Base-by-base conservation (phyloP, 371 early-diverging fungal species). In the Thermomucor indicae-seudaticae region DNA sequence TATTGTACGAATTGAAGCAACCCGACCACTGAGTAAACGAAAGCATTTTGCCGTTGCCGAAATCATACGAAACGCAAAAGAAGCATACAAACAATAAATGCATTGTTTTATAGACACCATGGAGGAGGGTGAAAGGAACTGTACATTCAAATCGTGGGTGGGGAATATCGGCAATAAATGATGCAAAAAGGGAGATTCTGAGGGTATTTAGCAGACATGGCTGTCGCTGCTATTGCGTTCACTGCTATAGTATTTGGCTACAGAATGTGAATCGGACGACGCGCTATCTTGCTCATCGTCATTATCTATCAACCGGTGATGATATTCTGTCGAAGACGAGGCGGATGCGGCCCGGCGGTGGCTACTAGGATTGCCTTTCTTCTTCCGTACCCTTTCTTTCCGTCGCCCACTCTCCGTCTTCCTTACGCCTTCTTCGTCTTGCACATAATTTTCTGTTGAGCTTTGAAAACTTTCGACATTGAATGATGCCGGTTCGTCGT, bases 21-120 rank as follows among this genome's bases (percentile, higher is more conserved):
- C 92, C 78, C 72, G 85, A 57, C 93, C 93, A 43, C 53, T 94
- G 47, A 91, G 92, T 78, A 90, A 87, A 67, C 79, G 68, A 70
- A 96, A 96, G 76, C 80, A 83, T 53, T 96, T 94, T 63, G 77
- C 85, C 14, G 81, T 96, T 17, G 91, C 91, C 17, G 93, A 93
- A 65, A 85, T 96, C 51, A 78, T 94, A 24, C 64, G 70, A 59
- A 72, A 64, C 35, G 48, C 57, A 24, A 66, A 68, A 19, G 37
- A 19, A n/a, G n/a, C n/a, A n/a, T n/a, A n/a, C n/a, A n/a, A n/a
- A n/a, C n/a, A n/a, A n/a, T n/a, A n/a, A n/a, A n/a, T n/a, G n/a
- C n/a, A n/a, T n/a, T n/a, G n/a, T n/a, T n/a, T n/a, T n/a, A n/a
- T n/a, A n/a, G n/a, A n/a, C n/a, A n/a, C n/a, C n/a, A n/a, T n/a